phyloP scores from a whole-genome alignment of 2,329 filamentous ascomycete species.

The Colletotrichum acutatum region DNA sequence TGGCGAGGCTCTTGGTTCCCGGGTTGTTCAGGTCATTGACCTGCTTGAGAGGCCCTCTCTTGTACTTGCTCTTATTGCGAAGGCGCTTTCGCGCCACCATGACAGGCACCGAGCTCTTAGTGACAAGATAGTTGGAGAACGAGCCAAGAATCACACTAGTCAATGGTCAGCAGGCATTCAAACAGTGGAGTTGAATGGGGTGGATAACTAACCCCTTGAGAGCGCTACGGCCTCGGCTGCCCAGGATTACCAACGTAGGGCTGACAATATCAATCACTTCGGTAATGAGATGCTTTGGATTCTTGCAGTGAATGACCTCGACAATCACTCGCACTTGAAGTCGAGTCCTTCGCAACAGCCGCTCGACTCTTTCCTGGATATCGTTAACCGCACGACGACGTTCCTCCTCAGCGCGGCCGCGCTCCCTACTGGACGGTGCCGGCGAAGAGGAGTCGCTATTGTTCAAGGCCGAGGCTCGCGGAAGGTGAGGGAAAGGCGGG shows the following conservation, averaged over 20 bases:
- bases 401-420: conserved; percentile 78
- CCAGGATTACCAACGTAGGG: conserved; percentile 92
- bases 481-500: conserved; percentile 44
- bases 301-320: conserved; percentile 98
- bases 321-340: conserved; percentile 93
- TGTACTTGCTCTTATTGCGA: conserved; percentile 86
- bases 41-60: conserved; percentile 75
- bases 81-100: conserved; percentile 97
- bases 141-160: conserved; percentile 89
- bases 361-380: conserved; percentile 87
- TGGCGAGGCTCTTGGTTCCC: conserved; percentile 72
- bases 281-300: conserved; percentile 93
- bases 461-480: conserved; percentile 49
- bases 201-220: conserved; percentile 81
- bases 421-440: conserved; percentile 59
- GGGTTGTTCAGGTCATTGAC: conserved; percentile 85
- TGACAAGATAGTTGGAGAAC: conserved; percentile 97
- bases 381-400: conserved; percentile 82
- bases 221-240: conserved; percentile 89
- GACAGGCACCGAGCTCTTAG: conserved; percentile 94
- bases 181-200: not conserved
- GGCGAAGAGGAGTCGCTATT: conserved; percentile 53
- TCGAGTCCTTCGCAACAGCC: conserved; percentile 87
- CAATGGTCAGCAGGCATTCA: conserved; percentile 43
- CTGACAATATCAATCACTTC: conserved; percentile 96